Percentiles rank a stretch among this genome's conserved stretches.
These are phyloP conservation scores for Protomyces gravidus DNA, from an alignment of 1,139 yeast species.

Conservation along the genomic window DNA sequence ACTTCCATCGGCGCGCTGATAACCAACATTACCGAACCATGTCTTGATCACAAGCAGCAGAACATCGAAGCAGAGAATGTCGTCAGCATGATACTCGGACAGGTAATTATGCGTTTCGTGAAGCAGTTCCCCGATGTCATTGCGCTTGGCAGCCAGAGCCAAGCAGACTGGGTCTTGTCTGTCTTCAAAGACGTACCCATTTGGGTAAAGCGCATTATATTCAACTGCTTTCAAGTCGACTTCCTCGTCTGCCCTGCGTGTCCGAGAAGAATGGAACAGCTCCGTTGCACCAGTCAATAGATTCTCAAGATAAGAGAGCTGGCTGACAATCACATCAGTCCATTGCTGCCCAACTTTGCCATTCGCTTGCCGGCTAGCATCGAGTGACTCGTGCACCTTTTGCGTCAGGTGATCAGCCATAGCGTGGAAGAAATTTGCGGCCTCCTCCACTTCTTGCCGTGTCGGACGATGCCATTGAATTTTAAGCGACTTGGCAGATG, in stretches of 20 bases:
- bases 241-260: conserved; percentile 16
- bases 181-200: conserved; percentile 52
- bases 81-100: conserved; percentile 54
- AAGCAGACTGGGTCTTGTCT: conserved; percentile 55
- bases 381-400: background rate
- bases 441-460: conserved; percentile 52
- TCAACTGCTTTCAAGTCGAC: conserved; percentile 12
- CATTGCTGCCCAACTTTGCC: conserved; percentile 27
- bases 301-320: conserved; percentile 23
- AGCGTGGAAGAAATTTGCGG: conserved; percentile 52
- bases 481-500: conserved; percentile 45
- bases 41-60: conserved; percentile 64
- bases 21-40: conserved; percentile 82
- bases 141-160: conserved; percentile 59
- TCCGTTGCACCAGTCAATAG: conserved; percentile 33
- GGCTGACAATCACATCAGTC: conserved; percentile 24
- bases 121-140: conserved; percentile 60
- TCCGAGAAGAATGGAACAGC: conserved; percentile 30
- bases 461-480: conserved; percentile 77
- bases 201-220: conserved; percentile 39
- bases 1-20: conserved; percentile 60
- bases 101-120: conserved; percentile 58
- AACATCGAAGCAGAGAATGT: conserved; percentile 63
- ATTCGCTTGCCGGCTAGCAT: conserved; percentile 3
- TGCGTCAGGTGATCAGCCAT: conserved; percentile 9